Evolutionary conservation across 805 yeast species (phyloP).

Genomic region (Jamesozyma lodderae): DNA sequence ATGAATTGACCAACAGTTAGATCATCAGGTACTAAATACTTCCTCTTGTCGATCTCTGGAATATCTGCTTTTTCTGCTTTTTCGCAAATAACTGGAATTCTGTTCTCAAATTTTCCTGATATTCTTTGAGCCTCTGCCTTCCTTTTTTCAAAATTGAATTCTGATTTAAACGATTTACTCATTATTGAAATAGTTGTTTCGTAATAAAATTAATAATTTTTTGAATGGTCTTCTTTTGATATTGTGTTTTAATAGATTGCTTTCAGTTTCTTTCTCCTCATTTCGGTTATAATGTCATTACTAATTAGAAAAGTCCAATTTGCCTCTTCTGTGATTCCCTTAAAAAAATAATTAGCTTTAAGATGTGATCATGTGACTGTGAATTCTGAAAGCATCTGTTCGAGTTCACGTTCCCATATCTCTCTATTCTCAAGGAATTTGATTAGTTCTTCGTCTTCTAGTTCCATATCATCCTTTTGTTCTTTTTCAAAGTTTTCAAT

Average conservation of each 20-base stretch:
- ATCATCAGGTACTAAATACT: conserved; percentile 92
- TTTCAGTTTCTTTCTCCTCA: not conserved
- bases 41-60: conserved; percentile 92
- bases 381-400: conserved; percentile 11
- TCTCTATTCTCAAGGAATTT: conserved; percentile 13
- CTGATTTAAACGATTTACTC: conserved; percentile 37
- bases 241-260: too few relatives aligned
- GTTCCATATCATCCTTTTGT: conserved; percentile 9
- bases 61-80: conserved; percentile 94
- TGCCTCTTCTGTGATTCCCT: not conserved
- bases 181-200: conserved; percentile 10
- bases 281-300: not conserved
- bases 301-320: not conserved
- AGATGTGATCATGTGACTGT: conserved; percentile 4
- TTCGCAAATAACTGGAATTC: conserved; percentile 95
- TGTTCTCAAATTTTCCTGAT: conserved; percentile 76
- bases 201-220: not conserved
- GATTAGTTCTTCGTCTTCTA: conserved; percentile 25
- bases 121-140: conserved; percentile 90
- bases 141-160: conserved; percentile 91
- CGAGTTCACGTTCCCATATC: conserved; percentile 14
- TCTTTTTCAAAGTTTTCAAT: conserved; percentile 15
- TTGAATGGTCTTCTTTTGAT: too few relatives aligned
- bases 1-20: conserved; percentile 97
- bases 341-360: not conserved